Percentiles rank a stretch among this genome's conserved stretches.
Evolutionary conservation across 495 filamentous ascomycete species (phyloP).

Genomic region (Sordaria brevicollis): DNA sequence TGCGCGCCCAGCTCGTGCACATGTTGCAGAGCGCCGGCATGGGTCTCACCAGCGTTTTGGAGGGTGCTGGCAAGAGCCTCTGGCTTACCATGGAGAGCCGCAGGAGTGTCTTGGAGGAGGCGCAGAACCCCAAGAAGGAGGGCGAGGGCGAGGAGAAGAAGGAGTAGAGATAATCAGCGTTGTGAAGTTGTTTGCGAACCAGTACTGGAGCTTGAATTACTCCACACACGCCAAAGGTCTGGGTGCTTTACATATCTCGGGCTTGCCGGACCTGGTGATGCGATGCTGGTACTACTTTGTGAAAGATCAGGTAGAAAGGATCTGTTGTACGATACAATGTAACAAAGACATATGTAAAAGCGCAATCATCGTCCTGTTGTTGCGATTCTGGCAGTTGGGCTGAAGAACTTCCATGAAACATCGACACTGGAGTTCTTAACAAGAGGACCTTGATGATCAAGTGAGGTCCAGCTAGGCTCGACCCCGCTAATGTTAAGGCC

Average conservation of each 20-base stretch:
- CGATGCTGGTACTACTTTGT: neutral
- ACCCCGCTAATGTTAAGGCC: neutral
- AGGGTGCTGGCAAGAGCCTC: slow-evolving; percentile 65
- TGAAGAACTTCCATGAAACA: neutral
- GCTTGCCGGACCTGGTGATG: neutral
- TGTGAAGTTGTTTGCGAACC: neutral
- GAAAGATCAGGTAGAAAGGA: neutral
- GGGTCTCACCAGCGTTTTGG: slow-evolving; percentile 60
- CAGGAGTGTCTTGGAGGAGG: slow-evolving; percentile 66
- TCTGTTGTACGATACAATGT: neutral
- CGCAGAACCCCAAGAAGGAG: slow-evolving; percentile 36
- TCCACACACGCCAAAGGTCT: neutral
- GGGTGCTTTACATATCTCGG: neutral
- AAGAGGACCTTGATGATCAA: neutral
- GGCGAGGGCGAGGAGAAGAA: slow-evolving; percentile 23
- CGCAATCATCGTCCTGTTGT: neutral
- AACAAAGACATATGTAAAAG: neutral
- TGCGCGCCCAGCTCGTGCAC: slow-evolving; percentile 70
- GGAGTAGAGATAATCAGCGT: slow-evolving; percentile 17
- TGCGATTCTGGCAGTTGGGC: neutral
- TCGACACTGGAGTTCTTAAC: neutral
- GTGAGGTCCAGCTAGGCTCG: neutral
- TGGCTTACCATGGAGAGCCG: slow-evolving; percentile 79
- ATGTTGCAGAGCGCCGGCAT: slow-evolving; percentile 68
- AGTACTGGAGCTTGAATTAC: neutral